phyloP scores from a whole-genome alignment of 805 yeast genomes.

The Myxozyma lipomycoides region DNA sequence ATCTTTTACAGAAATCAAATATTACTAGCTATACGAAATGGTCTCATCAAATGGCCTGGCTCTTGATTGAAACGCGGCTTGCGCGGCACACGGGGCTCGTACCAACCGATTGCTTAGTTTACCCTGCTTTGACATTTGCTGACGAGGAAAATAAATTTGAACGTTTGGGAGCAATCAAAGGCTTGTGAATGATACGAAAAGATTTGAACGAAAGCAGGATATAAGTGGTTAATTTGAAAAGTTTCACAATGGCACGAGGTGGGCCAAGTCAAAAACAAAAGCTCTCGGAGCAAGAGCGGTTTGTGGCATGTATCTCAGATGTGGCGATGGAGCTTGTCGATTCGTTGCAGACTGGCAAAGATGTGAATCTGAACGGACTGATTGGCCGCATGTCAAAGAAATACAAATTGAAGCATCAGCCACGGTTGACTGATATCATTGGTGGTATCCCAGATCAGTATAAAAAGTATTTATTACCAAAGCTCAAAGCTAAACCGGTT shows the following conservation, averaged over 20 bases:
- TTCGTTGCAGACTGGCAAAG: conserved; percentile 46
- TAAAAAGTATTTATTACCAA: conserved; percentile 84
- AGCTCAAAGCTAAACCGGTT: conserved; percentile 96
- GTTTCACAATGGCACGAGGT: conserved; percentile 22
- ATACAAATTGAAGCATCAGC: conserved; percentile 86
- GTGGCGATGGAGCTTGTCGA: conserved; percentile 27
- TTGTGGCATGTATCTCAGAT: conserved; percentile 58
- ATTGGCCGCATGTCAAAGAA: conserved; percentile 82
- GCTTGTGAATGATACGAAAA: too few species aligned
- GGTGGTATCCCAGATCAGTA: conserved; percentile 94
- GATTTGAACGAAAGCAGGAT: too few species aligned
- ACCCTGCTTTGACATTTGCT: neutral
- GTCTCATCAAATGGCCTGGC: too few species aligned
- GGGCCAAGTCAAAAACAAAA: conserved; percentile 1
- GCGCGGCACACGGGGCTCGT: neutral
- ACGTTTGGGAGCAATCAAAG: too few species aligned
- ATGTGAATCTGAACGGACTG: conserved; percentile 84
- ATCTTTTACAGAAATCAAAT: too few species aligned
- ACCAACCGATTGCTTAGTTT: neutral
- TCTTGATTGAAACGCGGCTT: too few species aligned
- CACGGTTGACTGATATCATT: conserved; percentile 90
- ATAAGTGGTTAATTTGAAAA: too few species aligned
- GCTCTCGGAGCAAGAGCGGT: conserved; percentile 72
- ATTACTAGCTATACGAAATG: too few species aligned
- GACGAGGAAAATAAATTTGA: too few species aligned